A percentile compares a stretch with the other conserved stretches of the same genome.
These are phyloP conservation scores for Candolleomyces efflorescens DNA, from an alignment of 768 basidiomycete genomes.

Conservation along the genomic window DNA sequence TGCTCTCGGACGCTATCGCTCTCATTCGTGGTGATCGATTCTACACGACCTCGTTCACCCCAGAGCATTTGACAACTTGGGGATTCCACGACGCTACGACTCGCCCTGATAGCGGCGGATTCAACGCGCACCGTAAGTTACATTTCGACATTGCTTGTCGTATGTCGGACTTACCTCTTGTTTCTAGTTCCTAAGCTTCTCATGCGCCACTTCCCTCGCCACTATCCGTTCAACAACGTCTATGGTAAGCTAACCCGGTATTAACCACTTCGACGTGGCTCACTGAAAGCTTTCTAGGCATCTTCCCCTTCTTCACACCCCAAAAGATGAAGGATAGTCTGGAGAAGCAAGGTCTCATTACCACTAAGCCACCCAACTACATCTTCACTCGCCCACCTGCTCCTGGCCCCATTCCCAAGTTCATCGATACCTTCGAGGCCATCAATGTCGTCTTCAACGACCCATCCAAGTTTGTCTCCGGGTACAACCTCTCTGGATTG, in stretches of 20 bases:
- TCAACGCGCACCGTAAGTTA: conserved; percentile 30
- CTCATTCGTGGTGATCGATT: conserved; percentile 52
- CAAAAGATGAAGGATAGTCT: conserved; percentile 33
- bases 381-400: conserved; percentile 35
- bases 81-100: conserved; percentile 46
- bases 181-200: conserved; percentile 38
- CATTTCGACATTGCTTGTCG: background rate
- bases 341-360: conserved; percentile 30
- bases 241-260: conserved; percentile 32
- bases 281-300: background rate
- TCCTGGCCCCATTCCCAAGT: background rate
- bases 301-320: conserved; percentile 69
- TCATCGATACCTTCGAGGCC: background rate
- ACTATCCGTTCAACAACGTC: conserved; percentile 40
- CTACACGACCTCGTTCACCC: conserved; percentile 48
- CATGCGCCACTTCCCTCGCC: conserved; percentile 39
- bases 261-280: too few species aligned
- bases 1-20: conserved; percentile 51
- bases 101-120: conserved; percentile 36
- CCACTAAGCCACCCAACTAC: conserved; percentile 25
- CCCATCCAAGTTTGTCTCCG: background rate
- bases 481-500: conserved; percentile 1
- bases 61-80: conserved; percentile 45
- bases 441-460: conserved; percentile 2
- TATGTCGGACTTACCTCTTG: background rate